Evolutionary conservation across 306 rosid genomes (phyloP).

Genomic region (Benincasa hispida): DNA sequence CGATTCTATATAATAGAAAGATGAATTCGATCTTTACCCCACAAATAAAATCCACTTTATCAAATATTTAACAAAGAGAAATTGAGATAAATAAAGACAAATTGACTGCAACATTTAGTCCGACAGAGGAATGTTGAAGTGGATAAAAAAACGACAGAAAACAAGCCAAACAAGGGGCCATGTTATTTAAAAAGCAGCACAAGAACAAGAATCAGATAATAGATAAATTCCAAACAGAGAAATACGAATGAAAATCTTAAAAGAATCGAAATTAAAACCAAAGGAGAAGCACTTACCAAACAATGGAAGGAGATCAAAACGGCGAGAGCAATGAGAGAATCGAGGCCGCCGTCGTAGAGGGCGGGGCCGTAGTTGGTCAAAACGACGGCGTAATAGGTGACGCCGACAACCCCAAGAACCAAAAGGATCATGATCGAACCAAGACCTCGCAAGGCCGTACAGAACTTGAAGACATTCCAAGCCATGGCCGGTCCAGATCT

Average conservation of each 20-base stretch:
- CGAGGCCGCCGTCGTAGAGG: constrained; percentile 55
- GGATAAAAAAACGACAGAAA: constrained; percentile 2
- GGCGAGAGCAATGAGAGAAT: constrained; percentile 40
- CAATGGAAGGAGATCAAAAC: constrained; percentile 83
- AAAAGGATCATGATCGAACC: constrained; percentile 95
- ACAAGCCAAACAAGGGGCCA: not conserved
- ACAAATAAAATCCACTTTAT: not conserved
- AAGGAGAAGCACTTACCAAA: constrained; percentile 42
- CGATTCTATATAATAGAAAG: not conserved
- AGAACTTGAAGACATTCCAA: constrained; percentile 99
- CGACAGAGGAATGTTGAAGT: not conserved
- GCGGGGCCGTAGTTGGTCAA: constrained; percentile 84
- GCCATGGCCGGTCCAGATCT: constrained; percentile 99
- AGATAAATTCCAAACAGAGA: not conserved
- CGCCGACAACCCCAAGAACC: constrained; percentile 97
- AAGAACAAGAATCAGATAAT: not conserved
- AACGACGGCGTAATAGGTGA: constrained; percentile 92
- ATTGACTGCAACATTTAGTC: not conserved
- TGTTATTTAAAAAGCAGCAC: not conserved
- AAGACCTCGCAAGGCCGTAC: constrained; percentile 87
- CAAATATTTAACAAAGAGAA: not conserved
- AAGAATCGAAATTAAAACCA: not conserved
- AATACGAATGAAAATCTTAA: not conserved
- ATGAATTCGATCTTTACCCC: not conserved
- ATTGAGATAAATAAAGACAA: not conserved